These are phyloP conservation scores for Calendula officinalis DNA, from an alignment of 129 eudicot genomes.

Conservation along the genomic window DNA sequence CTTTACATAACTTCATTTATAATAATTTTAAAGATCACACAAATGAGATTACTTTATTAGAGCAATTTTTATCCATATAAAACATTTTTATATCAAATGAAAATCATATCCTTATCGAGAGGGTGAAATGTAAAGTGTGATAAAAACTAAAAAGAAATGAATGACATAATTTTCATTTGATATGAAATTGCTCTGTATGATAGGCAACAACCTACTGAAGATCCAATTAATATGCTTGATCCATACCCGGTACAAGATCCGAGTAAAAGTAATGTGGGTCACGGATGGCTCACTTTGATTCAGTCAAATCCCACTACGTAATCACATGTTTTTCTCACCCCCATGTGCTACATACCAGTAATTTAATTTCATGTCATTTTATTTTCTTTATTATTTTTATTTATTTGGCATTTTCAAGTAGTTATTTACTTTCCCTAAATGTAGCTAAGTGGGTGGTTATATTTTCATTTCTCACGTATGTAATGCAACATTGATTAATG, in stretches of 20 bases:
- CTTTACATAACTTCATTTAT: too few species aligned
- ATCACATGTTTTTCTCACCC: neutral
- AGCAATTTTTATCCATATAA: too few species aligned
- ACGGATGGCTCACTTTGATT: neutral
- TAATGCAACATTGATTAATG: neutral
- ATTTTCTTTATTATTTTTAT: neutral
- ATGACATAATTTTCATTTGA: too few species aligned
- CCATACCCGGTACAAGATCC: neutral
- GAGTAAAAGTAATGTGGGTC: neutral
- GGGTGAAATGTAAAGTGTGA: too few species aligned
- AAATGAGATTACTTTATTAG: too few species aligned
- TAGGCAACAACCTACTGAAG: neutral
- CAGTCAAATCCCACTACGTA: neutral
- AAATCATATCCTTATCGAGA: too few species aligned
- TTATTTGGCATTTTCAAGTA: neutral
- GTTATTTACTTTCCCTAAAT: conserved; percentile 14
- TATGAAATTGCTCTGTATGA: too few species aligned
- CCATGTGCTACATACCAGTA: conserved; percentile 11
- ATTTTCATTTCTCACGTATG: neutral
- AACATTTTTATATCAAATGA: too few species aligned
- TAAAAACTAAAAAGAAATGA: too few species aligned
- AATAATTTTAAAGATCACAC: too few species aligned
- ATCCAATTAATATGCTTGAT: neutral
- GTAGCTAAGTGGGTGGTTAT: conserved; percentile 14
- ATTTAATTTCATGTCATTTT: neutral